These are phyloP conservation scores for Pythium dissimile DNA, from an alignment of 352 stramenopile genomes.

Conservation along the genomic window DNA sequence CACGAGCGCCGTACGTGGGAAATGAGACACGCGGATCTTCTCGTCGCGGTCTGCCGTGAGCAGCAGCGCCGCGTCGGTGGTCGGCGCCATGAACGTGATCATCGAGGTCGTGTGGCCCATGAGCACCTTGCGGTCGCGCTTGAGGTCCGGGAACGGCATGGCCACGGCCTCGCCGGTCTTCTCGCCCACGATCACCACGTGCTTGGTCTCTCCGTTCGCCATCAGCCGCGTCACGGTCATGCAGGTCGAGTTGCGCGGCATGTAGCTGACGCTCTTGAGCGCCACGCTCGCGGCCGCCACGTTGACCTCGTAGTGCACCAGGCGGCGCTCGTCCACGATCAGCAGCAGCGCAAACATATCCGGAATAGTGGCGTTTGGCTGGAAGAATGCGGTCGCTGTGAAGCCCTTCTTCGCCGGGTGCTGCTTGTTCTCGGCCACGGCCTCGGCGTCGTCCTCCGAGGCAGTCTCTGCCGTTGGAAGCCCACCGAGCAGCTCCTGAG, in stretches of 20 bases:
- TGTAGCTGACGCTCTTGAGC: conserved; percentile 31
- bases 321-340: conserved; percentile 63
- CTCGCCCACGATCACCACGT: conserved; percentile 68
- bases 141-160: conserved; percentile 69
- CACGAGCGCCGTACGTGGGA: conserved; percentile 66
- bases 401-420: conserved; percentile 21
- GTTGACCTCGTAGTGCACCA: conserved; percentile 75
- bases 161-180: conserved; percentile 83
- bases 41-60: conserved; percentile 81
- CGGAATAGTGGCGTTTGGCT: conserved; percentile 14
- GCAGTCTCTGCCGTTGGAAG: conserved; percentile 4
- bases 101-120: conserved; percentile 86
- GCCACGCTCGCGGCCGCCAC: conserved; percentile 32
- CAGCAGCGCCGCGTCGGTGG: conserved; percentile 47
- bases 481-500: conserved; percentile 17
- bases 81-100: conserved; percentile 71
- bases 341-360: conserved; percentile 48
- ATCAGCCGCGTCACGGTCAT: conserved; percentile 41
- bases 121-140: conserved; percentile 64
- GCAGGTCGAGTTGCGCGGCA: conserved; percentile 72
- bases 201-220: conserved; percentile 31
- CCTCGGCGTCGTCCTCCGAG: conserved; percentile 10
- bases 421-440: conserved; percentile 15
- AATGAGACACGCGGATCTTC: conserved; percentile 82
- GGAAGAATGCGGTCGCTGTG: conserved; percentile 22